Evolutionary conservation across 257 asterid genomes (phyloP), one percentile per base, ranked within the genome.

Genomic region (Phtheirospermum japonicum): DNA sequence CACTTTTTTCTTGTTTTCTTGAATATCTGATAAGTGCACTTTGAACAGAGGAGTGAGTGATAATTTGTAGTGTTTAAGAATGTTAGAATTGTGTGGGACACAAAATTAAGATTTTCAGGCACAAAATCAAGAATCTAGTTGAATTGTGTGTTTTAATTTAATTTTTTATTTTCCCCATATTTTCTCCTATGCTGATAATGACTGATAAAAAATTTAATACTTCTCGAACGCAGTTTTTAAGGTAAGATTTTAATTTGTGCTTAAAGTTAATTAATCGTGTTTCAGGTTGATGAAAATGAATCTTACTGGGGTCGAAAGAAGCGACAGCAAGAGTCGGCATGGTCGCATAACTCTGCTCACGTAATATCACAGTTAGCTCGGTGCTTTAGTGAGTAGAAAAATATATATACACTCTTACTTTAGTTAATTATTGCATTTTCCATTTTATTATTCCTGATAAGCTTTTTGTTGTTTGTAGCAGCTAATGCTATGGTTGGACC

Each of bases 401-500:
- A 17, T 71, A 14, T 39, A 13, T 1, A 0, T 9, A 13, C 4
- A 39, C 71, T 66, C 52, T 49, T 62, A 61, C 48, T 36, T 53
- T 39, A 28, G 48, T 67, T 59, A 45, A 19, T 10, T 50, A 28
- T 28, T 69, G 52, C 68, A 49, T 73, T 39, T 42, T 12, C 43
- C 4, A 14, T 26, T 45, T 37, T 9, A 36, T 36, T 36, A 9
- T 36, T 36, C 1, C 5, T 36, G 43, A 6, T 0, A 9, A 36
- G 10, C 7, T 16, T 23, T 30, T 26, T 45, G 31, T 32, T 59
- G 50, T 64, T 71, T 75, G 75, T 69, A 90, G 49, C 16, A 48
- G 96, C 90, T 85, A 86, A 86, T 86, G 97, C 97, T 83, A 92
- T 92, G 98, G 97, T 86, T 79, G 95, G 96, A 74, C 90, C 97